Conservation (phyloP, 495 filamentous ascomycete genomes). For the Chaetomidium leptoderma region DNA sequence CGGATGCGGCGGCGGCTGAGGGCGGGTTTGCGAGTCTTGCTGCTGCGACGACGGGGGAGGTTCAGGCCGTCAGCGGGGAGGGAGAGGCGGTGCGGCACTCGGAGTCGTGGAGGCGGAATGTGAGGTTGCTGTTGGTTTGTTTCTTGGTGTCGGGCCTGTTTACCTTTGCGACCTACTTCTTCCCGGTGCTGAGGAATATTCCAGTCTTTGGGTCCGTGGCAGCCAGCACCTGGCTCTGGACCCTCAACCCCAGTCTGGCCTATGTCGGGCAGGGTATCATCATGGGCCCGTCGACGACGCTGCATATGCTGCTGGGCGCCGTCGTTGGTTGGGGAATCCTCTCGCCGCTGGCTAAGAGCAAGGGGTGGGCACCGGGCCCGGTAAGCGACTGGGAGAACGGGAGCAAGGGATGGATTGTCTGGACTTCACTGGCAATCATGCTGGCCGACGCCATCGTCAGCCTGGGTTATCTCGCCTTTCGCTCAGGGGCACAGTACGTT, state of each 20-base stretch:
- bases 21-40: constrained; percentile 32
- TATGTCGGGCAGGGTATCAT: constrained; percentile 84
- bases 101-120: constrained; percentile 50
- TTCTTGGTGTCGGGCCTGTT: constrained; percentile 53
- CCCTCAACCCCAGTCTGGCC: constrained; percentile 88
- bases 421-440: constrained; percentile 95
- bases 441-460: constrained; percentile 87
- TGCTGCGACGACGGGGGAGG: constrained; percentile 18
- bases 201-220: constrained; percentile 76
- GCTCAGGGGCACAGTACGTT: constrained; percentile 26
- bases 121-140: constrained; percentile 48
- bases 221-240: constrained; percentile 86
- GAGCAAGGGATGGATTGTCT: constrained; percentile 97
- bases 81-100: constrained; percentile 20
- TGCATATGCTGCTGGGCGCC: constrained; percentile 93
- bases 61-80: constrained; percentile 10
- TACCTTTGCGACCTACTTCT: constrained; percentile 87
- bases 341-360: constrained; percentile 77
- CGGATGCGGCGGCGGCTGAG: neutral
- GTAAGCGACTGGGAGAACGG: constrained; percentile 85
- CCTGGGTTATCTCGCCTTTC: constrained; percentile 71
- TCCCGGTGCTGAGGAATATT: constrained; percentile 77
- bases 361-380: constrained; percentile 83
- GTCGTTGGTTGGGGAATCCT: constrained; percentile 87
- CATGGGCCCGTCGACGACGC: constrained; percentile 90